Conservation (phyloP, 2,329 filamentous ascomycete species). For the Penicillium crustosum region DNA sequence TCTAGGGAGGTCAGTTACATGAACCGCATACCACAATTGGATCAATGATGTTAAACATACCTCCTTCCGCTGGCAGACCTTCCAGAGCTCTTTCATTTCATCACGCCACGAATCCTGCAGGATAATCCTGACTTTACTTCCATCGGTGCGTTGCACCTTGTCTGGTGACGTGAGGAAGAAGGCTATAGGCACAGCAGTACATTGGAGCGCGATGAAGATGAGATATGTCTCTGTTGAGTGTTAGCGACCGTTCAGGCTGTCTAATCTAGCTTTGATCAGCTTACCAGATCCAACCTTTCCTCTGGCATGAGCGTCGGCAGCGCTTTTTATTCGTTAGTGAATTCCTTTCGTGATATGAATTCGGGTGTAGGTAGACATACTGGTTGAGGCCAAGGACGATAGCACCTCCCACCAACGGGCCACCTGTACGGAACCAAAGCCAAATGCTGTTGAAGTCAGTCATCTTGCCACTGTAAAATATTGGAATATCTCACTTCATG, state of each 20-base stretch:
- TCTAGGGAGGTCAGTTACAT: constrained; percentile 27
- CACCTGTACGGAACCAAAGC: constrained; percentile 53
- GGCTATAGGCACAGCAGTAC: constrained; percentile 38
- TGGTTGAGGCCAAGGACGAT: constrained; percentile 50
- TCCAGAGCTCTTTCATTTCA: constrained; percentile 42
- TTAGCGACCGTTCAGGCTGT: neutral
- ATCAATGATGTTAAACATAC: constrained; percentile 7
- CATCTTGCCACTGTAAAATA: no score
- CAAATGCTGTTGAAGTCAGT: constrained; percentile 35
- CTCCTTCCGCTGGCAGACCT: constrained; percentile 22
- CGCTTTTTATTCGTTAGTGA: constrained; percentile 10
- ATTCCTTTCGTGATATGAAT: accelerated
- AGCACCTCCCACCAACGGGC: constrained; percentile 50
- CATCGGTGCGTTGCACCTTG: constrained; percentile 46
- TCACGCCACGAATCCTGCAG: constrained; percentile 42
- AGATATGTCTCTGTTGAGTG: constrained; percentile 39
- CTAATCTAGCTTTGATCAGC: neutral
- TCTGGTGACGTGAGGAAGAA: constrained; percentile 42
- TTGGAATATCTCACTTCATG: constrained; percentile 35
- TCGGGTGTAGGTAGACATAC: constrained; percentile 10
- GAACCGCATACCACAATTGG: neutral
- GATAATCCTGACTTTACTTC: constrained; percentile 40
- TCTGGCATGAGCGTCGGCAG: constrained; percentile 19
- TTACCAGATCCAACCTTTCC: constrained; percentile 28
- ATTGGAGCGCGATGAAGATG: constrained; percentile 46